A percentile compares a stretch with the other conserved stretches of the same genome.
Evolutionary conservation across 805 yeast species (phyloP).

Genomic region (Starmerella riodocensis): DNA sequence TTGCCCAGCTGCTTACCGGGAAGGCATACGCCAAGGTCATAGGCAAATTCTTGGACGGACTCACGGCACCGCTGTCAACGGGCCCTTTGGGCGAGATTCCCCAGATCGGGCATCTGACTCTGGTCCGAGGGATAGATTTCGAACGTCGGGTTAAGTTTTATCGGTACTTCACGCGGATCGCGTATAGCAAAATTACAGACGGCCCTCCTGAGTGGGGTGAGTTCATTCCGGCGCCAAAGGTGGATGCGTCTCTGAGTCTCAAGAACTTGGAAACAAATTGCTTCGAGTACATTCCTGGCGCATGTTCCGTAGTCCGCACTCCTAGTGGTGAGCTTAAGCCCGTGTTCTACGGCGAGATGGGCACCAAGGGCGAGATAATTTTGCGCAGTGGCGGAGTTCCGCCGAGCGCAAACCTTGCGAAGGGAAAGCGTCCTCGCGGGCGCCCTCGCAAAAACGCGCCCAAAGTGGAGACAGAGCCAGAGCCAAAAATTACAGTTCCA

Average conservation of each 20-base stretch:
- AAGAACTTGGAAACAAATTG: constrained; percentile 1
- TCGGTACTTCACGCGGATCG: constrained; percentile 42
- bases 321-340: constrained; percentile 13
- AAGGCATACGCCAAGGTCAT: constrained; percentile 39
- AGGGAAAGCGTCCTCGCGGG: constrained; percentile 15
- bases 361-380: constrained; percentile 6
- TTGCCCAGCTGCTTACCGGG: constrained; percentile 43
- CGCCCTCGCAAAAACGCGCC: constrained; percentile 19
- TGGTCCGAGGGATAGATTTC: constrained; percentile 55
- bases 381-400: constrained; percentile 3
- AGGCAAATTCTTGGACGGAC: constrained; percentile 38
- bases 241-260: constrained; percentile 2
- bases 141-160: constrained; percentile 63
- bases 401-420: background rate
- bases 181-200: constrained; percentile 29
- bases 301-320: constrained; percentile 7
- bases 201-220: constrained; percentile 24
- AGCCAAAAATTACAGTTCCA: too few species aligned
- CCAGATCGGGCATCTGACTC: constrained; percentile 27
- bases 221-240: constrained; percentile 9
- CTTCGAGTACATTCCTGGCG: constrained; percentile 9
- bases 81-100: background rate
- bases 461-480: background rate
- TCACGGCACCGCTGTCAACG: constrained; percentile 26
- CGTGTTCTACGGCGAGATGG: constrained; percentile 22